Evolutionary conservation across 2,329 filamentous ascomycete genomes (phyloP), one percentile per base, ranked within the genome.

Genomic region (Boeremia exigua): DNA sequence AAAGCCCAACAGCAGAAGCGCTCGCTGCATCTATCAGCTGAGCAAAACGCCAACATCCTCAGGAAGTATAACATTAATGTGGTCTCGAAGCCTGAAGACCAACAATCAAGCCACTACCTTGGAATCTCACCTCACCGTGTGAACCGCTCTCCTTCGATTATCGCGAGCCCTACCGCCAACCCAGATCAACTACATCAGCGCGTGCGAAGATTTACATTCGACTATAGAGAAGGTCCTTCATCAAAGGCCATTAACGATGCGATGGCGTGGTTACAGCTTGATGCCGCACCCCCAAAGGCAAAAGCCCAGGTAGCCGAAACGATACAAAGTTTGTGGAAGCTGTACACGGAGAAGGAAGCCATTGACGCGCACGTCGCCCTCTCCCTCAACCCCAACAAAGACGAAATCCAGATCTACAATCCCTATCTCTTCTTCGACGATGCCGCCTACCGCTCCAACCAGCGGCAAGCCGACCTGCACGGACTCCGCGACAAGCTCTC

Each of bases 371-470:
- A 85, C 57, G 81, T 82, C 14, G 59, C 60, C 4, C 72, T 85
- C 56, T 77, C 80, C 1, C 65, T 83, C 11, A 70, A 77, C 10
- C 58, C 61, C 36, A 58, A 61, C 12, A 30, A 50, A 8, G 77
- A 79, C 15, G 67, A 70, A 2, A 63, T 89, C 0, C 77, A 83
- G 48, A 75, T 87, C 14, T 80, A 80, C 29, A 78, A 77, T 34
- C 82, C 87, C 1, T 78, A 80, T 43, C 84, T 90, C 64, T 83
- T 84, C 56, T 89, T 91, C 76, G 88, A 91, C 73, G 87, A 90
- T 75, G 87, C 88, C 2, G 87, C 88, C 0, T 87, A 84, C 73
- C 81, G 82, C 51, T 88, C 84, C 66, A 79, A 80, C 2, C 80
- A 81, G n/a, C 82, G 88, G 1, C 87, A 90, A 57, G 73, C 78